phyloP scores from a whole-genome alignment of 495 filamentous ascomycete species.

The Penicillium longicatenatum region DNA sequence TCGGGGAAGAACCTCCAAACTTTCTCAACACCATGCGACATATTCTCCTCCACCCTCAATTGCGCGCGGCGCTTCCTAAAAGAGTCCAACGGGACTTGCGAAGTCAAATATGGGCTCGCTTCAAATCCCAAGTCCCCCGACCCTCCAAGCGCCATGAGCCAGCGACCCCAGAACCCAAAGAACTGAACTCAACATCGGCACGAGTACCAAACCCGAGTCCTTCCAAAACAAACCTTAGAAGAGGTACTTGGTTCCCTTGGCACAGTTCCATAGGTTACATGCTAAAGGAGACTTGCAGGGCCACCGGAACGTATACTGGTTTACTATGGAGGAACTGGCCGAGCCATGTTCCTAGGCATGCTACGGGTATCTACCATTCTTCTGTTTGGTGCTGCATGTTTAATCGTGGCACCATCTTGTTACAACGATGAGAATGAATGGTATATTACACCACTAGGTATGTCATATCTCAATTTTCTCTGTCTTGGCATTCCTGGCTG shows the following conservation, averaged over 20 bases:
- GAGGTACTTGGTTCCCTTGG: constrained; percentile 30
- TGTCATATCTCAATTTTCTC: constrained; percentile 12
- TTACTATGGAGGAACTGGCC: constrained; percentile 70
- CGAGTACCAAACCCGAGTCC: constrained; percentile 17
- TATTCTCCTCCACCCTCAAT: constrained; percentile 40
- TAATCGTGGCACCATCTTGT: constrained; percentile 63
- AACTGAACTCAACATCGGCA: constrained; percentile 9
- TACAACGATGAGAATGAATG: constrained; percentile 48
- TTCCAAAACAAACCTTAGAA: constrained; percentile 30
- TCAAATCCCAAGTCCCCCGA: constrained; percentile 33
- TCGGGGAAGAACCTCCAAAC: constrained; percentile 9
- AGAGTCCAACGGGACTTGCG: constrained; percentile 30
- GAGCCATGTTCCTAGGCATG: constrained; percentile 65
- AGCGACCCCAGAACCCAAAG: constrained; percentile 25
- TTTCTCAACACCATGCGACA: constrained; percentile 28
- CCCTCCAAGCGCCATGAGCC: constrained; percentile 30
- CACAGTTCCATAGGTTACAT: not conserved
- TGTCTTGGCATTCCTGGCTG: not conserved
- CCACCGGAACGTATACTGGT: constrained; percentile 63
- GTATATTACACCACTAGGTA: constrained; percentile 51
- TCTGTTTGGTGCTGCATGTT: constrained; percentile 61
- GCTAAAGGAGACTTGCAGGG: constrained; percentile 23
- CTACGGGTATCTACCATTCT: constrained; percentile 73
- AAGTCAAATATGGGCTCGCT: constrained; percentile 30
- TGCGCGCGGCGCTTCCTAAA: constrained; percentile 32